Conservation (phyloP, 352 stramenopile genomes). For the Thalassiosira pacifica region DNA sequence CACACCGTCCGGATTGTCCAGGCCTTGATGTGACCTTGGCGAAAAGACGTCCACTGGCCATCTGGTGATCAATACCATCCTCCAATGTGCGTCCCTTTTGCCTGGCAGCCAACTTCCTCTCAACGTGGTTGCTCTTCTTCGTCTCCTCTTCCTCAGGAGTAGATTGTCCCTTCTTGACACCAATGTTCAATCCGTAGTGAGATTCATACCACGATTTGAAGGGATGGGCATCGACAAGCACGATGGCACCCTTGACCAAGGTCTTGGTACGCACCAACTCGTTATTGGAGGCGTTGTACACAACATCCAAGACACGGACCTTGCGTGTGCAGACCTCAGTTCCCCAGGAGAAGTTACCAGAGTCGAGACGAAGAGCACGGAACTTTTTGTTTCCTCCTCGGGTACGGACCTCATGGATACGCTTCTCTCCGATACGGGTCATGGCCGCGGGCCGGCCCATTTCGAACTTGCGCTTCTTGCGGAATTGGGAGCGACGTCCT, state of each 20-base stretch:
- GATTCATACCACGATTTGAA: conserved; percentile 99
- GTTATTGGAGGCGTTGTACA: conserved; percentile 99
- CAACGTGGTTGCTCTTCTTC: conserved; percentile 94
- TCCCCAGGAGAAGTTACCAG: conserved; percentile 99
- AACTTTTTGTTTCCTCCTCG: conserved; percentile 99
- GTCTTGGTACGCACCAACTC: conserved; percentile 99
- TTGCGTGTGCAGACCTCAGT: conserved; percentile 97
- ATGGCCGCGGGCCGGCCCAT: conserved; percentile 96
- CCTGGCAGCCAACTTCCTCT: conserved; percentile 93
- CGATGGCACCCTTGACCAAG: conserved; percentile 98
- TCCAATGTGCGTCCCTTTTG: conserved; percentile 94
- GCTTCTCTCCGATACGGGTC: conserved; percentile 98
- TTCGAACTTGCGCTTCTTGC: conserved; percentile 99
- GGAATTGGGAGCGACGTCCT: conserved; percentile 96
- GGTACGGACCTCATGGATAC: conserved; percentile 95
- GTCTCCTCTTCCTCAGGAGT: conserved; percentile 89
- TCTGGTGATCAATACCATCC: conserved; percentile 95
- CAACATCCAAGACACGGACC: conserved; percentile 99
- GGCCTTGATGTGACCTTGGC: conserved; percentile 97
- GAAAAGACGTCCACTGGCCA: conserved; percentile 95
- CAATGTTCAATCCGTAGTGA: conserved; percentile 96
- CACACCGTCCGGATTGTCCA: conserved; percentile 97
- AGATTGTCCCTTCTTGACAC: conserved; percentile 89
- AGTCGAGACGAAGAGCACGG: conserved; percentile 97
- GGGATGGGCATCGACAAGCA: conserved; percentile 98